These are phyloP conservation scores for Saccharomycopsis crataegensis DNA, from an alignment of 1,139 yeast species.

Conservation along the genomic window DNA sequence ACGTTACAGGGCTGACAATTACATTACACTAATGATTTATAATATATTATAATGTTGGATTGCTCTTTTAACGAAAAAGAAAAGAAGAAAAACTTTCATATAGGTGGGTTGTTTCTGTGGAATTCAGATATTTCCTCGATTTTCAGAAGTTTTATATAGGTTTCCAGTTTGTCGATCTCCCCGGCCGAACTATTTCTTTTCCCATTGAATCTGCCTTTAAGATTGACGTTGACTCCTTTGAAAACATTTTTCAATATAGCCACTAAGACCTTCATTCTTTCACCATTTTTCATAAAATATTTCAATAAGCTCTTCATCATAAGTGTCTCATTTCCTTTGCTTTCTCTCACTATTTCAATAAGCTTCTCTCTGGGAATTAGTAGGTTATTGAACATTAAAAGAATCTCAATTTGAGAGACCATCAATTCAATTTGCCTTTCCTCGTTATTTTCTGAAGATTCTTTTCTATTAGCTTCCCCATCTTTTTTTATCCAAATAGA, in stretches of 20 bases:
- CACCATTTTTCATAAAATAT: constrained; percentile 34
- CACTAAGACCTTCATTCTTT: constrained; percentile 30
- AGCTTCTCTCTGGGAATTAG: constrained; percentile 34
- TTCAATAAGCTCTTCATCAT: constrained; percentile 34
- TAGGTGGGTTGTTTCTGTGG: too few relatives aligned
- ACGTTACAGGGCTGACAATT: too few relatives aligned
- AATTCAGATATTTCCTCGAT: too few relatives aligned
- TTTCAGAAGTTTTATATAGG: too few relatives aligned
- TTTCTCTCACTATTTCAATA: constrained; percentile 29
- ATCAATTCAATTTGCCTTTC: constrained; percentile 31
- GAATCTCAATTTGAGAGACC: constrained; percentile 34
- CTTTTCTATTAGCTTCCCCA: neutral
- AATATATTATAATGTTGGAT: too few relatives aligned
- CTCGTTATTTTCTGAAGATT: constrained; percentile 10
- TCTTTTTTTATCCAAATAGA: constrained; percentile 5
- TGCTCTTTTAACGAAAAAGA: too few relatives aligned
- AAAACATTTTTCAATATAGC: constrained; percentile 26
- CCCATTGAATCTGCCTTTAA: too few relatives aligned
- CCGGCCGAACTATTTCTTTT: too few relatives aligned
- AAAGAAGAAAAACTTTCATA: too few relatives aligned
- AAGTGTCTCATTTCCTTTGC: constrained; percentile 31
- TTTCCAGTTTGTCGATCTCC: too few relatives aligned
- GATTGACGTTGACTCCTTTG: too few relatives aligned
- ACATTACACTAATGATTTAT: too few relatives aligned
- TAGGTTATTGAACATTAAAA: constrained; percentile 37